Conservation (phyloP, 2,329 filamentous ascomycete species). For the Aspergillus piperis region DNA sequence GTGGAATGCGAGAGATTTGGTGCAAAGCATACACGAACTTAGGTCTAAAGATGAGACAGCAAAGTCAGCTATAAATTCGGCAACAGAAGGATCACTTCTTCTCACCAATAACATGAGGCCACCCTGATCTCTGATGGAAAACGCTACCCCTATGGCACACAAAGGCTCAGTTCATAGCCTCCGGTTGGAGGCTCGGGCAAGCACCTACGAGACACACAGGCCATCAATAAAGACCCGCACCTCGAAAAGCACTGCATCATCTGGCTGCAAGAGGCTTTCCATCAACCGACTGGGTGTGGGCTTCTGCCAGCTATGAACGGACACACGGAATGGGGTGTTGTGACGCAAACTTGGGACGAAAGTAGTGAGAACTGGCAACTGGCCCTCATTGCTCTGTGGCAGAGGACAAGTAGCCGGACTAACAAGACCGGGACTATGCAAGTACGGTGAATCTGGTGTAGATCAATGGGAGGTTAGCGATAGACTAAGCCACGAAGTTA, state of each 20-base stretch:
- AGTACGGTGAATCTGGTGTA: conserved; percentile 55
- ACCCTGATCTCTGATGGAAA: conserved; percentile 54
- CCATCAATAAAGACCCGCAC: conserved; percentile 71
- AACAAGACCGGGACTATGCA: conserved; percentile 48
- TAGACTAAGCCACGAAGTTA: conserved; percentile 2
- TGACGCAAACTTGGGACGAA: conserved; percentile 67
- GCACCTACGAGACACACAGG: conserved; percentile 59
- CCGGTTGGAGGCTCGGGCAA: background rate
- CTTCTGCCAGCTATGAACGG: conserved; percentile 71
- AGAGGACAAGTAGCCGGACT: conserved; percentile 27
- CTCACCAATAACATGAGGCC: conserved; percentile 57
- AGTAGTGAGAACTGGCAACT: conserved; percentile 67
- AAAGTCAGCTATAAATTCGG: conserved; percentile 7
- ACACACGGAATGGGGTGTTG: conserved; percentile 67
- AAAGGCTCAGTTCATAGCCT: conserved; percentile 1
- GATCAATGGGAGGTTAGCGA: background rate
- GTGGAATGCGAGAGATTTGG: conserved; percentile 42
- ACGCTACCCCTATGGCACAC: conserved; percentile 52
- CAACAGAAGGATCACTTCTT: conserved; percentile 10
- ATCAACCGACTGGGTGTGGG: conserved; percentile 62
- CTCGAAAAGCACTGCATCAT: conserved; percentile 63
- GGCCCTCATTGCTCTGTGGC: conserved; percentile 30
- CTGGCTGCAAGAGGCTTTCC: conserved; percentile 57
- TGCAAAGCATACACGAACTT: conserved; percentile 35
- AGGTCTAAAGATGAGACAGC: conserved; percentile 29